Conservation (phyloP, 176 grass and related monocot species). For the Eragrostis curvula region DNA sequence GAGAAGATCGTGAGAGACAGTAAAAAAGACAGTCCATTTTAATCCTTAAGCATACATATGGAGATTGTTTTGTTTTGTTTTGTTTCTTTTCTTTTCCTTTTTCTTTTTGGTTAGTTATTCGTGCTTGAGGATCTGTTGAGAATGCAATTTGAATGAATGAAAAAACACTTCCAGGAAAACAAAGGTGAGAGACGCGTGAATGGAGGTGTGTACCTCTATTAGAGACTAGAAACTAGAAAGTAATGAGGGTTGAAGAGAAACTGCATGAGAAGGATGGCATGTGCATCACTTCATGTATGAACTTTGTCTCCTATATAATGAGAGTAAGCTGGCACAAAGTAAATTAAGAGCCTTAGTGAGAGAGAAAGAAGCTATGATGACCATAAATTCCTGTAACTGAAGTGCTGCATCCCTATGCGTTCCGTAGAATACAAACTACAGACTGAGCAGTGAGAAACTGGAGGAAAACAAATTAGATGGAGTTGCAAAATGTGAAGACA, state of each 20-base stretch:
- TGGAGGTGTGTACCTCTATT: background rate
- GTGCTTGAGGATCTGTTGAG: background rate
- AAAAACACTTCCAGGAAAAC: background rate
- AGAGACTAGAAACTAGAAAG: background rate
- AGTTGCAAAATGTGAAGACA: background rate
- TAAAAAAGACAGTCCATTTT: background rate
- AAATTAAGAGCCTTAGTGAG: background rate
- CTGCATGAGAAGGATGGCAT: background rate
- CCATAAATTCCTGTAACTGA: background rate
- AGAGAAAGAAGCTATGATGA: background rate
- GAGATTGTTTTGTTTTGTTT: background rate
- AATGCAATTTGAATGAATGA: background rate
- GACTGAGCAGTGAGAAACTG: background rate
- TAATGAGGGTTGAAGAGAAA: background rate
- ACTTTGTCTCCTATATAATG: background rate
- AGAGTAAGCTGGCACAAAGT: background rate
- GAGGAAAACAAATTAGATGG: slow-evolving; percentile 5
- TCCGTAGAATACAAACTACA: background rate
- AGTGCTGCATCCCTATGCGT: background rate
- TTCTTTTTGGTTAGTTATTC: background rate
- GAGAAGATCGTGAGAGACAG: background rate
- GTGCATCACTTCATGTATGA: background rate
- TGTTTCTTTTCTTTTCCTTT: background rate
- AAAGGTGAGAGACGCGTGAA: background rate
- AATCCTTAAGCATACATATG: background rate